Evolutionary conservation across 768 basidiomycete species (phyloP).

Genomic region (Filobasidium wieringae): DNA sequence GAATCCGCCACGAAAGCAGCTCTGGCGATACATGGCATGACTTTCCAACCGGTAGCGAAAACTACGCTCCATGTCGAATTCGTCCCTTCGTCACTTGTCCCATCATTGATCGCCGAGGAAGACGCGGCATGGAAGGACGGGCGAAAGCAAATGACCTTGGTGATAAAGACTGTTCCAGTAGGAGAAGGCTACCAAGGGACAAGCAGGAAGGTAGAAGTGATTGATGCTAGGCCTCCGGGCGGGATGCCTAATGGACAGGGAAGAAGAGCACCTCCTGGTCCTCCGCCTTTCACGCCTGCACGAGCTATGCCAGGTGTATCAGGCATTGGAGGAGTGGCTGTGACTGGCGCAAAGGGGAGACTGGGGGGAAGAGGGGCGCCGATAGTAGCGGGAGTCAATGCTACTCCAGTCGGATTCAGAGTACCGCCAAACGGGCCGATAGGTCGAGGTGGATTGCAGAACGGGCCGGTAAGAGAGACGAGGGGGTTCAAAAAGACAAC

Average conservation of each 20-base stretch:
- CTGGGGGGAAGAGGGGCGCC: slow-evolving; percentile 3
- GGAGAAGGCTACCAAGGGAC: slow-evolving; percentile 8
- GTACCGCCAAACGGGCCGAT: too few species aligned
- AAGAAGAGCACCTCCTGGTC: not conserved
- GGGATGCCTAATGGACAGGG: slow-evolving; percentile 1
- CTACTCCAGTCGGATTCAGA: too few species aligned
- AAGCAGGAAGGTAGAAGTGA: slow-evolving; percentile 18
- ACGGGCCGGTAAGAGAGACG: slow-evolving; percentile 7
- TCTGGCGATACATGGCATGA: slow-evolving; percentile 4
- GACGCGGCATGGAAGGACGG: slow-evolving; percentile 35
- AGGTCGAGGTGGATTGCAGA: too few species aligned
- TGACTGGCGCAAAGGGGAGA: not conserved
- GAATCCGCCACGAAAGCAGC: slow-evolving; percentile 8
- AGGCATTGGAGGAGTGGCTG: not conserved
- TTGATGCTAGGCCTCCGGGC: slow-evolving; percentile 4
- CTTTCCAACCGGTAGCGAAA: slow-evolving; percentile 15
- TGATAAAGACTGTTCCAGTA: slow-evolving; percentile 12
- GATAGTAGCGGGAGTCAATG: too few species aligned
- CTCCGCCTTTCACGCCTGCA: not conserved
- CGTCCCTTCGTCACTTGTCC: slow-evolving; percentile 25
- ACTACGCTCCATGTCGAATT: slow-evolving; percentile 27
- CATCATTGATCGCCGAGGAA: slow-evolving; percentile 28
- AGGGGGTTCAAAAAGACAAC: slow-evolving; percentile 21
- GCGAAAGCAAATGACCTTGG: slow-evolving; percentile 30
- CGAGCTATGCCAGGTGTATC: not conserved